A percentile compares a stretch with the other conserved stretches of the same genome.
These are phyloP conservation scores for Lyophyllum semitale DNA, from an alignment of 768 basidiomycete genomes.

Conservation along the genomic window DNA sequence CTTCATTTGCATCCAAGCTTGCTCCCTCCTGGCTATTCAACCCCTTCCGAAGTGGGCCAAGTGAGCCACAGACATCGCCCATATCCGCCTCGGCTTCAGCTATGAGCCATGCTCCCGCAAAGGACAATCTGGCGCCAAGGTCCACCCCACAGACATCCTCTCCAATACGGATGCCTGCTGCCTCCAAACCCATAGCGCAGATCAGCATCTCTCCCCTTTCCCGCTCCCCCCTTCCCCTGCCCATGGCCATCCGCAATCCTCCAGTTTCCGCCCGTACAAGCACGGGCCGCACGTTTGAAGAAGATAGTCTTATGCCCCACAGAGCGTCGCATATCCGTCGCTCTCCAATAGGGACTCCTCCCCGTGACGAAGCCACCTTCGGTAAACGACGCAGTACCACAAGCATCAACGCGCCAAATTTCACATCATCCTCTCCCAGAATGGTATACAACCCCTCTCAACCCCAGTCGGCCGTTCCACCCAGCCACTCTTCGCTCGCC, in stretches of 20 bases:
- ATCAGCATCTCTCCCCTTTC: slow-evolving; percentile 33
- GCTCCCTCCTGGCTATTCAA: slow-evolving; percentile 81
- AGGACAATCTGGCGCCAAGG: slow-evolving; percentile 13
- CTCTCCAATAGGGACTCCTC: slow-evolving; percentile 71
- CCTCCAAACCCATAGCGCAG: slow-evolving; percentile 35
- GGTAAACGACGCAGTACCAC: slow-evolving; percentile 57
- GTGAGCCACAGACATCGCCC: slow-evolving; percentile 63
- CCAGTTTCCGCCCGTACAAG: slow-evolving; percentile 40
- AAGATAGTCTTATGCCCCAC: slow-evolving; percentile 50
- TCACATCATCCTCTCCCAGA: slow-evolving; percentile 50
- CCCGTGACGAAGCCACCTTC: slow-evolving; percentile 62
- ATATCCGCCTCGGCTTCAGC: slow-evolving; percentile 53
- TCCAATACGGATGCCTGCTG: slow-evolving; percentile 34
- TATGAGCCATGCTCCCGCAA: slow-evolving; percentile 19
- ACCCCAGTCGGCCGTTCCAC: slow-evolving; percentile 56
- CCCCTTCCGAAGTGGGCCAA: slow-evolving; percentile 64
- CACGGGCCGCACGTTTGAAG: slow-evolving; percentile 57
- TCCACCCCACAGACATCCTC: slow-evolving; percentile 21
- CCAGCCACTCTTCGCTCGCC: slow-evolving; percentile 73
- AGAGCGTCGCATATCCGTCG: slow-evolving; percentile 50
- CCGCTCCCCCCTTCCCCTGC: slow-evolving; percentile 37
- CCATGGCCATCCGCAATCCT: slow-evolving; percentile 44
- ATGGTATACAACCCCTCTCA: slow-evolving; percentile 68
- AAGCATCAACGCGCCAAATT: slow-evolving; percentile 36
- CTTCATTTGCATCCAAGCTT: slow-evolving; percentile 57